These are phyloP conservation scores for Colletotrichum plurivorum DNA, from an alignment of 2,329 filamentous ascomycete genomes.

Conservation along the genomic window DNA sequence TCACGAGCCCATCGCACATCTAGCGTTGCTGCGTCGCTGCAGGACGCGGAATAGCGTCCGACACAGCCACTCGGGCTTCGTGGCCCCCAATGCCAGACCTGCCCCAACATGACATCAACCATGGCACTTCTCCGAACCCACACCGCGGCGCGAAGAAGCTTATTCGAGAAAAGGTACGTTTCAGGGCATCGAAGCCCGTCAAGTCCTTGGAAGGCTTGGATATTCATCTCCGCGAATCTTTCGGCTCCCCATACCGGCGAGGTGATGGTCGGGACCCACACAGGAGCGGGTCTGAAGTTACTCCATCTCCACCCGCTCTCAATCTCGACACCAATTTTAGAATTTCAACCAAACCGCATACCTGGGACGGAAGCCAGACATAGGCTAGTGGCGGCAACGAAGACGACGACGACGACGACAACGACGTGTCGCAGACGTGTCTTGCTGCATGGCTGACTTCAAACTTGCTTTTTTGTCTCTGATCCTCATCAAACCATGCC, in stretches of 20 bases:
- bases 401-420: slow-evolving; percentile 3
- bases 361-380: slow-evolving; percentile 15
- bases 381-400: background rate
- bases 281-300: slow-evolving; percentile 12
- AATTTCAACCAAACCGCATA: slow-evolving; percentile 27
- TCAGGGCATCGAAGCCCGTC: slow-evolving; percentile 17
- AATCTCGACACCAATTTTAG: slow-evolving; percentile 31
- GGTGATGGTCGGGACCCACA: background rate
- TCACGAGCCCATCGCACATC: slow-evolving; percentile 6
- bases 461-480: background rate
- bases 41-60: slow-evolving; percentile 28
- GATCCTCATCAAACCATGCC: slow-evolving; percentile 12
- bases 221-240: slow-evolving; percentile 5
- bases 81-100: slow-evolving; percentile 30
- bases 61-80: slow-evolving; percentile 37
- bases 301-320: slow-evolving; percentile 5
- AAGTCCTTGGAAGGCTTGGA: slow-evolving; percentile 3
- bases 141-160: slow-evolving; percentile 40
- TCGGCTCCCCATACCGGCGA: slow-evolving; percentile 27
- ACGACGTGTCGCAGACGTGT: slow-evolving; percentile 6
- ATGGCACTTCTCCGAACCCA: slow-evolving; percentile 19
- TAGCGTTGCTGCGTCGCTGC: slow-evolving; percentile 13
- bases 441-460: background rate
- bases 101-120: slow-evolving; percentile 35
- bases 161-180: slow-evolving; percentile 36